Base-by-base conservation (phyloP, 768 basidiomycete species). In the Lentinus tigrinus region DNA sequence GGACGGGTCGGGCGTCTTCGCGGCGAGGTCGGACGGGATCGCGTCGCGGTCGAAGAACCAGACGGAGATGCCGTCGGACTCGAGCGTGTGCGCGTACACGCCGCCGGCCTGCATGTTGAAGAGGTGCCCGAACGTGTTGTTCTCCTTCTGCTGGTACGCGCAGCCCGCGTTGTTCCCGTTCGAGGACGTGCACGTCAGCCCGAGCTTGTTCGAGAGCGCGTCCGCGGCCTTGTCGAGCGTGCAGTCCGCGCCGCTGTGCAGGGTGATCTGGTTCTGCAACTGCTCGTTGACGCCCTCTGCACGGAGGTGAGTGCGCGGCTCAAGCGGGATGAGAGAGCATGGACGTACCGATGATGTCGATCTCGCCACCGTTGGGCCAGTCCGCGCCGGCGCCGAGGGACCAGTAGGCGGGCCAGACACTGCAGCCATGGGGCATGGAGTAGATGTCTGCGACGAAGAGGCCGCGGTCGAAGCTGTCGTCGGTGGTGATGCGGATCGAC, bases 361-460 rank as follows among this genome's bases (percentile, higher is more conserved):
- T 62, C 55, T 70, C 69, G 44, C 69, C 69, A 6, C 52, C 60
- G n/a, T 63, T 37, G 23, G 69, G 69, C 69, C 69, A 70, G 44
- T 59, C 56, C n/a, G 57, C 57, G 31, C 63, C 65, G 17, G 54
- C 51, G n/a, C 71, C 70, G 37, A 73, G 69, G 13, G 56, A 59
- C 81, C 80, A 81, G 54, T 74, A 88, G 71, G 87, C 88, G 73
- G 72, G 85, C 79, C 82, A 83, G 37, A 76, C 73, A 52, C 81
- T 77, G 66, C 87, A 89, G 0, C 90, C 90, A 52, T 82, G 78
- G 9, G 89, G 89, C 86, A 89, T 88, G 2, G 81, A 73, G 50
- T 67, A 78, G 54, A 90, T 81, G 64, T 91, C 90, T 17, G 89
- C 79, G 62, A 92, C 84, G 74, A 92, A 89, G 11, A 92, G 75